Percentiles rank a stretch among this genome's conserved stretches.
These are phyloP conservation scores for Neurospora sp. DNA, from an alignment of 495 filamentous ascomycete genomes.

Conservation along the genomic window DNA sequence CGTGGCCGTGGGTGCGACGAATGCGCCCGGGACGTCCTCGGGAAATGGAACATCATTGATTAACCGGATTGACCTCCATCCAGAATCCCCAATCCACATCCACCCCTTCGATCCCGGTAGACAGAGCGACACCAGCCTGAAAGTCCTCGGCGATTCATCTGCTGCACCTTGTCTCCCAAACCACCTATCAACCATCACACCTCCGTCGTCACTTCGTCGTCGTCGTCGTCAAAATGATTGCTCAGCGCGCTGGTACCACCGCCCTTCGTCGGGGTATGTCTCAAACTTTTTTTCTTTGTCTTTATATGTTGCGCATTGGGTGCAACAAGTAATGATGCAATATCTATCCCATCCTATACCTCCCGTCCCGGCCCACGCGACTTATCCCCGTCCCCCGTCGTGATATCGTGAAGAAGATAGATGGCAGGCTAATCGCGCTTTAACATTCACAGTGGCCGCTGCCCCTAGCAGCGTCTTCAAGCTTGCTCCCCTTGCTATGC, in stretches of 20 bases:
- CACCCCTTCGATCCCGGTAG: not conserved
- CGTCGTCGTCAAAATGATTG: conserved; percentile 19
- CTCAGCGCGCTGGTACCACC: conserved; percentile 26
- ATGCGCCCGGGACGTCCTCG: not conserved
- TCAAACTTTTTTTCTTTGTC: not conserved
- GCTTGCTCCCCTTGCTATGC: conserved; percentile 7
- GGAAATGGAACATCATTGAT: not conserved
- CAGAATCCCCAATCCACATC: not conserved
- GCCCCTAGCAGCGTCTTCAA: conserved; percentile 22
- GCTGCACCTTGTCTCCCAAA: conserved; percentile 1
- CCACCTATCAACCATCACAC: not conserved
- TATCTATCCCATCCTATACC: not conserved
- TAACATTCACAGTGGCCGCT: conserved; percentile 13
- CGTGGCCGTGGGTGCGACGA: not conserved
- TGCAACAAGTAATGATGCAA: not conserved
- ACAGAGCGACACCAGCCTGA: not conserved
- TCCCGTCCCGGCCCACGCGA: not conserved
- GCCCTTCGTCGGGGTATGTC: conserved; percentile 29
- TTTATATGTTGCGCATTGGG: not conserved
- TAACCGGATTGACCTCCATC: not conserved
- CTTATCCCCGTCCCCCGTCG: not conserved
- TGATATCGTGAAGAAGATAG: not conserved
- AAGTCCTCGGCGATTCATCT: not conserved
- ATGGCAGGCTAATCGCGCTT: conserved; percentile 5
- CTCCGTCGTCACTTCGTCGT: not conserved